A percentile compares a stretch with the other conserved stretches of the same genome.
phyloP scores from a whole-genome alignment of 73 alveolate species.

The Tetrahymena borealis region DNA sequence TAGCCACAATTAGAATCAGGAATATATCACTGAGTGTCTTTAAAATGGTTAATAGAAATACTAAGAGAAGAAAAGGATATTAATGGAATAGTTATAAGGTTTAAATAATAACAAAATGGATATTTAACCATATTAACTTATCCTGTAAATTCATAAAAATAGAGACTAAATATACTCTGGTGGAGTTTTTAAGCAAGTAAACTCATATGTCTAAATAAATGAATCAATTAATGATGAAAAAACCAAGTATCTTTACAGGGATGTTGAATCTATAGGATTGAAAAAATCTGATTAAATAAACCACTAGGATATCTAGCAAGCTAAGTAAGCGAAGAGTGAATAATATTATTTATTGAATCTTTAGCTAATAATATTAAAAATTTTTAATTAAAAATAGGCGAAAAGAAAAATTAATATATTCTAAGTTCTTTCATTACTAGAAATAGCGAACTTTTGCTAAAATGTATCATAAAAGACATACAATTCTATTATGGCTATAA shows the following conservation, averaged over 20 bases:
- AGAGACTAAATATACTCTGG: background rate
- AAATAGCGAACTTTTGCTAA: background rate
- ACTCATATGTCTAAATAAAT: background rate
- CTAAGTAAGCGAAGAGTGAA: background rate
- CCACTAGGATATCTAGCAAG: background rate
- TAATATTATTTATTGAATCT: background rate
- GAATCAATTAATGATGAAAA: background rate
- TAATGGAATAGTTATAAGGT: background rate
- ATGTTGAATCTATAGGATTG: background rate
- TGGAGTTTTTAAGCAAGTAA: background rate
- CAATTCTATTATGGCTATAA: background rate
- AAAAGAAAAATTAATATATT: background rate
- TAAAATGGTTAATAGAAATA: background rate
- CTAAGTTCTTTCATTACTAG: background rate
- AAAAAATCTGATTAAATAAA: background rate
- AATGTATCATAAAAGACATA: background rate
- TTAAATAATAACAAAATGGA: background rate
- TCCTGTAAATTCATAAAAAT: background rate
- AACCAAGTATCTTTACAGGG: background rate
- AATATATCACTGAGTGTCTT: background rate
- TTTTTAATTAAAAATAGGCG: background rate
- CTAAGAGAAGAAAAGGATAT: background rate
- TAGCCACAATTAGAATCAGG: background rate
- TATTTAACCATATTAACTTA: background rate
- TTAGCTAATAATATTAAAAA: background rate